phyloP scores from a whole-genome alignment of 2,329 filamentous ascomycete genomes.

The Onygenales sp. region DNA sequence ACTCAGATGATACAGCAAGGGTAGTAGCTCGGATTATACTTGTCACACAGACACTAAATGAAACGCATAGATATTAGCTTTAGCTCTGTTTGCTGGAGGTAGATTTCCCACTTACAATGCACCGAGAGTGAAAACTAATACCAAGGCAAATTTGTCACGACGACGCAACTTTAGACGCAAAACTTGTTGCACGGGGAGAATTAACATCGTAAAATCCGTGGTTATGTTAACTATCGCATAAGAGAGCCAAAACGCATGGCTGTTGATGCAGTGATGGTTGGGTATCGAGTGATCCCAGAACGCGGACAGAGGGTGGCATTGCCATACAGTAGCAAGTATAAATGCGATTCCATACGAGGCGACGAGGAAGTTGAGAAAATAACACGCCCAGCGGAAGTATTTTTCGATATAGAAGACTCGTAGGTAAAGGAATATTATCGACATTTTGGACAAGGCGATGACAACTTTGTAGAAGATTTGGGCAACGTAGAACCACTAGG shows the following conservation, averaged over 20 bases:
- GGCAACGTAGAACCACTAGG: conserved; percentile 42
- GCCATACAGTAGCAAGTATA: conserved; percentile 15
- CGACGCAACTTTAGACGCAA: conserved; percentile 12
- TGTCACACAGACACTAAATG: conserved; percentile 8
- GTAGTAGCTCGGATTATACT: conserved; percentile 24
- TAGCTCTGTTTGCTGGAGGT: neutral
- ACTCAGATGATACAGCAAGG: conserved; percentile 13
- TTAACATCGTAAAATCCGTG: conserved; percentile 17
- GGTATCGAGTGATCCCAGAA: conserved; percentile 16
- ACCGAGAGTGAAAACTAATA: conserved; percentile 15
- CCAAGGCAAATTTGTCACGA: conserved; percentile 13
- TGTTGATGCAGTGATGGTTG: conserved; percentile 16
- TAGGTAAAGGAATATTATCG: conserved; percentile 46
- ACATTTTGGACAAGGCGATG: conserved; percentile 45
- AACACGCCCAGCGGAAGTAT: conserved; percentile 39
- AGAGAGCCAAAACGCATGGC: conserved; percentile 13
- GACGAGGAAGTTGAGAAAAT: conserved; percentile 15
- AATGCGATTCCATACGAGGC: conserved; percentile 11
- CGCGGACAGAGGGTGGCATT: conserved; percentile 15
- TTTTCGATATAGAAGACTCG: conserved; percentile 39
- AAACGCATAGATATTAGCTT: neutral
- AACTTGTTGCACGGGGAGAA: conserved; percentile 16
- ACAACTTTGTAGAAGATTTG: conserved; percentile 48
- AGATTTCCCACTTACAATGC: conserved; percentile 12
- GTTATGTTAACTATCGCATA: conserved; percentile 18